Conservation (phyloP, 2,329 filamentous ascomycete genomes). For the Byssothecium circinans region DNA sequence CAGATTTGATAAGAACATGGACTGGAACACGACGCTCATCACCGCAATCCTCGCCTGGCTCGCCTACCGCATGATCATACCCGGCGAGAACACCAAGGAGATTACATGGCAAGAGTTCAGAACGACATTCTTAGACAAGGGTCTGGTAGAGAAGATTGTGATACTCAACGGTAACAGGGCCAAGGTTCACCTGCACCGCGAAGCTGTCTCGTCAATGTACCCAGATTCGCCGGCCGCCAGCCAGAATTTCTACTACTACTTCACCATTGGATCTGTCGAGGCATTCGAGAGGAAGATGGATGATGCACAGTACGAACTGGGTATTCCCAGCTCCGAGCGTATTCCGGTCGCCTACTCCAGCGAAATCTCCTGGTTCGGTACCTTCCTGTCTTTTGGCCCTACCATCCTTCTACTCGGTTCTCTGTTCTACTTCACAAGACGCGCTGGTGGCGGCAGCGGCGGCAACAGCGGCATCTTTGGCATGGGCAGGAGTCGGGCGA, state of each 20-base stretch:
- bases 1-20: slow-evolving; percentile 44
- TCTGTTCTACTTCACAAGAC: slow-evolving; percentile 76
- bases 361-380: slow-evolving; percentile 72
- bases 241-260: slow-evolving; percentile 80
- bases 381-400: slow-evolving; percentile 79
- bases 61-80: slow-evolving; percentile 62
- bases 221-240: slow-evolving; percentile 72
- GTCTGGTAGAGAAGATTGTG: slow-evolving; percentile 87
- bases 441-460: slow-evolving; percentile 66
- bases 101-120: slow-evolving; percentile 98
- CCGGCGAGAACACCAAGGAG: slow-evolving; percentile 68
- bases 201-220: slow-evolving; percentile 71
- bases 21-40: slow-evolving; percentile 59
- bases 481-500: slow-evolving; percentile 93
- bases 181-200: slow-evolving; percentile 76
- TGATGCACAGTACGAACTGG: slow-evolving; percentile 81
- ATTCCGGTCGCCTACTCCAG: slow-evolving; percentile 88
- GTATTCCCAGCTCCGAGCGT: slow-evolving; percentile 81
- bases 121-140: slow-evolving; percentile 92
- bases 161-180: slow-evolving; percentile 78
- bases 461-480: slow-evolving; percentile 83
- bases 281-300: slow-evolving; percentile 89
- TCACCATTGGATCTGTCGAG: slow-evolving; percentile 93
- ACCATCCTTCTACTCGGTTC: slow-evolving; percentile 83
- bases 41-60: slow-evolving; percentile 64